Conservation (phyloP, 345 rosid genomes). For the Syzygium jambos region DNA sequence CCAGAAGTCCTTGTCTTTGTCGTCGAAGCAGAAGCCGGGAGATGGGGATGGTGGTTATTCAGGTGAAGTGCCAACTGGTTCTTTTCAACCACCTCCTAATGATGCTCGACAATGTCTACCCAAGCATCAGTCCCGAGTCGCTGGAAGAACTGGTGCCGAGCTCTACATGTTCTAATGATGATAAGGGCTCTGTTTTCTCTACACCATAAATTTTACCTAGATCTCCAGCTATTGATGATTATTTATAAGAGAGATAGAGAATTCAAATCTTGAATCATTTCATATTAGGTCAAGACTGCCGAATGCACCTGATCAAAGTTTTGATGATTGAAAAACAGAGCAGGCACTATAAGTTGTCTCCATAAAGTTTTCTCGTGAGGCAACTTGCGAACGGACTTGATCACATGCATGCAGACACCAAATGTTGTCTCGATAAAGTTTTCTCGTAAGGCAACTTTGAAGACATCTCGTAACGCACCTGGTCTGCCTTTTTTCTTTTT, state of each 20-base stretch:
- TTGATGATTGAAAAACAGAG: neutral
- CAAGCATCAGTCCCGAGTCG: slow-evolving; percentile 47
- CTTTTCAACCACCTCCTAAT: slow-evolving; percentile 77
- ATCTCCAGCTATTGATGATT: neutral
- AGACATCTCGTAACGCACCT: too few species aligned
- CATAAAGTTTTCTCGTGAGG: too few species aligned
- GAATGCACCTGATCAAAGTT: neutral
- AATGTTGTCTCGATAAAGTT: too few species aligned
- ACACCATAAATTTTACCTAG: neutral
- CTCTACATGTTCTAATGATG: slow-evolving; percentile 45
- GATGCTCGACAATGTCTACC: slow-evolving; percentile 84
- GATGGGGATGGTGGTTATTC: slow-evolving; percentile 9
- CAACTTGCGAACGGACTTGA: too few species aligned
- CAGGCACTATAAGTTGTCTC: too few species aligned
- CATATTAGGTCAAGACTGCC: neutral
- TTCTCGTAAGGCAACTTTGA: too few species aligned
- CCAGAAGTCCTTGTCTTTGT: slow-evolving; percentile 17
- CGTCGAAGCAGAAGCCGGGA: slow-evolving; percentile 11
- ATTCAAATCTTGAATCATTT: neutral
- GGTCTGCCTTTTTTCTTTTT: too few species aligned
- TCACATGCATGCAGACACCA: too few species aligned
- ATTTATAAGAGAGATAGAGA: neutral
- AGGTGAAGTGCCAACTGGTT: slow-evolving; percentile 75
- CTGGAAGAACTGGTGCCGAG: slow-evolving; percentile 55
- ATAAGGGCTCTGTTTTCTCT: neutral